phyloP scores from a whole-genome alignment of 1,284 basidiomycete genomes.

The Cutaneotrichosporon sp. region DNA sequence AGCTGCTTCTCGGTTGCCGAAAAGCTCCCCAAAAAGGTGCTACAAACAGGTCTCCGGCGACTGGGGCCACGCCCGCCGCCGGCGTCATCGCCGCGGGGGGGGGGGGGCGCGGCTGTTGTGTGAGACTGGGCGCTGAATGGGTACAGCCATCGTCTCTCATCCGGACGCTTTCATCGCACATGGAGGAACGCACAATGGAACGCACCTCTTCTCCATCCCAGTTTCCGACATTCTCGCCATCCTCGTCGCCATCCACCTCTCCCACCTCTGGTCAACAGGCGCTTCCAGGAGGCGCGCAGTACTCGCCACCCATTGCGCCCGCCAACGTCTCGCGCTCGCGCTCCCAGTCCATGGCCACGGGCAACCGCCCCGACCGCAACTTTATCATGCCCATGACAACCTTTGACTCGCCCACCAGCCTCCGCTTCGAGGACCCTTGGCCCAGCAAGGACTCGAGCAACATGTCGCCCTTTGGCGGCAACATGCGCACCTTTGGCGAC shows the following conservation, averaged over 20 bases:
- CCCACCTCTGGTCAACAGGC: slow-evolving; percentile 22
- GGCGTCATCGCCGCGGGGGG: neutral
- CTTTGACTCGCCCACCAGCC: slow-evolving; percentile 27
- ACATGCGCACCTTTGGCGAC: slow-evolving; percentile 28
- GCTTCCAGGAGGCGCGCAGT: slow-evolving; percentile 22
- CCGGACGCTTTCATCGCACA: slow-evolving; percentile 47
- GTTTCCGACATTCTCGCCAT: slow-evolving; percentile 50
- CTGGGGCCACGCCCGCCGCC: too few species aligned
- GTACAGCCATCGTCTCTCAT: slow-evolving; percentile 35
- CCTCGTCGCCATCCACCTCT: slow-evolving; percentile 42
- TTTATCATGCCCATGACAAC: slow-evolving; percentile 39
- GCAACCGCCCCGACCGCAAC: slow-evolving; percentile 41
- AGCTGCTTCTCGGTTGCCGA: too few species aligned
- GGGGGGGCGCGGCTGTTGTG: neutral
- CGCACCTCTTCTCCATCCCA: slow-evolving; percentile 40
- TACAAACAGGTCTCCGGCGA: too few species aligned
- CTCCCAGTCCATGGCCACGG: slow-evolving; percentile 46
- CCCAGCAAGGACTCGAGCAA: slow-evolving; percentile 37
- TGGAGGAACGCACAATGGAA: slow-evolving; percentile 43
- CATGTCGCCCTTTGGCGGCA: slow-evolving; percentile 47
- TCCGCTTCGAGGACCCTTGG: slow-evolving; percentile 34
- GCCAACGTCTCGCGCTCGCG: slow-evolving; percentile 46
- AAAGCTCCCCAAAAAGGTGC: too few species aligned
- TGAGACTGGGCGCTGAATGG: slow-evolving; percentile 10
- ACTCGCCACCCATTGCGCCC: slow-evolving; percentile 45